Percentiles rank a stretch among this genome's conserved stretches.
phyloP scores from a whole-genome alignment of 352 stramenopile species.

The Phytophthora hibernalis region DNA sequence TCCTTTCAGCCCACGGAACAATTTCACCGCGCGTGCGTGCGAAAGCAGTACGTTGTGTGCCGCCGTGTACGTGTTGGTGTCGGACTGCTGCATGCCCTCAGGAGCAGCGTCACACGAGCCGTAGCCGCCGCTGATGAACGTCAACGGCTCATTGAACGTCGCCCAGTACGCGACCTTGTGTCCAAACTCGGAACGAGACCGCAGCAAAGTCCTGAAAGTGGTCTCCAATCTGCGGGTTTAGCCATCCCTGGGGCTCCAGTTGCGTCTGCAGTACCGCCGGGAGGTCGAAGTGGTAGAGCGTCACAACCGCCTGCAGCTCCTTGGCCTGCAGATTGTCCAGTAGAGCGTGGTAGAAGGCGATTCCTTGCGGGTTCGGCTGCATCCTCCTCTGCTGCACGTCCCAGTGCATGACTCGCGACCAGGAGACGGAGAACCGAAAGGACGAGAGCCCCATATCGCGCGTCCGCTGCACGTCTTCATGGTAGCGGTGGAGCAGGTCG shows the following conservation, averaged over 20 bases:
- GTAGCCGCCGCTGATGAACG: conserved; percentile 89
- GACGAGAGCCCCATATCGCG: conserved; percentile 84
- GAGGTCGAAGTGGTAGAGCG: conserved; percentile 97
- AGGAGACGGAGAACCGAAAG: conserved; percentile 73
- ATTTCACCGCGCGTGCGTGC: conserved; percentile 86
- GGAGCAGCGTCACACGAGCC: conserved; percentile 64
- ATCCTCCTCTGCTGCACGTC: conserved; percentile 24
- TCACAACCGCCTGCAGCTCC: conserved; percentile 90
- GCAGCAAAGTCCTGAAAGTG: conserved; percentile 91
- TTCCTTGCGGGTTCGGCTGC: conserved; percentile 25
- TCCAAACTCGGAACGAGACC: conserved; percentile 93
- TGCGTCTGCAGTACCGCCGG: conserved; percentile 86
- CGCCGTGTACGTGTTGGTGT: conserved; percentile 56
- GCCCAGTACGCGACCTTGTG: conserved; percentile 94
- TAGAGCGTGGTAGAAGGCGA: conserved; percentile 82
- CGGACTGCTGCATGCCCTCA: conserved; percentile 36
- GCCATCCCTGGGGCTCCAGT: conserved; percentile 72
- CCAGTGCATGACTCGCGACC: conserved; percentile 46
- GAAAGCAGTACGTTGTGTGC: conserved; percentile 93
- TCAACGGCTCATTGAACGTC: conserved; percentile 96
- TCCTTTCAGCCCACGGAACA: conserved; percentile 86
- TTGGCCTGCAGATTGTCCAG: conserved; percentile 80
- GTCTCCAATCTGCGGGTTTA: conserved; percentile 57
- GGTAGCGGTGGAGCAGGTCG: conserved; percentile 89
- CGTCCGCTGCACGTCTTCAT: conserved; percentile 90